Evolutionary conservation across 2,329 filamentous ascomycete species (phyloP).

Genomic region (Talaromyces sp.): DNA sequence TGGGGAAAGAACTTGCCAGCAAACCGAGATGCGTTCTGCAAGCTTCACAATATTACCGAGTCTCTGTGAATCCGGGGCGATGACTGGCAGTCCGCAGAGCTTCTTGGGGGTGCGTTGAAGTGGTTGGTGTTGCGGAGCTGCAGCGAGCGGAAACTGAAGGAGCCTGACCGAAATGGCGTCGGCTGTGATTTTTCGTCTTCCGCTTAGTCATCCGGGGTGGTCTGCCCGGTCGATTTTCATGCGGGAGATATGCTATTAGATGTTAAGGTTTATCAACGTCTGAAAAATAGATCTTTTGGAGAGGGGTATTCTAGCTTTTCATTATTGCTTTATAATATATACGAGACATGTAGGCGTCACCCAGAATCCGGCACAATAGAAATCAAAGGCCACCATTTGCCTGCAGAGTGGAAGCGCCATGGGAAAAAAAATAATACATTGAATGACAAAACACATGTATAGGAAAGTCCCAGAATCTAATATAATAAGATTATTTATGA

Average conservation of each 20-base stretch:
- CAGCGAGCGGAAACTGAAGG: background rate
- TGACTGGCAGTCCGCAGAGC: background rate
- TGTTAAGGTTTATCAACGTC: background rate
- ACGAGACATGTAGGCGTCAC: background rate
- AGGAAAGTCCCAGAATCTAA: background rate
- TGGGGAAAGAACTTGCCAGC: background rate
- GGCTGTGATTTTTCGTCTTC: conserved; percentile 25
- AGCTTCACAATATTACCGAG: background rate
- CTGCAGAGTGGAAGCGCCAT: background rate
- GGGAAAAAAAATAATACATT: background rate
- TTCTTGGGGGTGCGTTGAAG: background rate
- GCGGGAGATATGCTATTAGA: background rate
- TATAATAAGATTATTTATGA: background rate
- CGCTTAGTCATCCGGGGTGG: conserved; percentile 27
- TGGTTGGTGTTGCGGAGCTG: conserved; percentile 7
- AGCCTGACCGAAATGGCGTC: background rate
- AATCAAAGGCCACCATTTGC: background rate
- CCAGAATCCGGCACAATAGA: background rate
- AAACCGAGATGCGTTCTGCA: background rate
- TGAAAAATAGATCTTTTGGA: background rate
- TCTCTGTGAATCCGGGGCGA: background rate
- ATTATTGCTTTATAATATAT: background rate
- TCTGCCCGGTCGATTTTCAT: background rate
- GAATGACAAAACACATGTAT: background rate
- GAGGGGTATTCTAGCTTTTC: background rate